Evolutionary conservation across 2,329 filamentous ascomycete genomes (phyloP), one percentile per base, ranked within the genome.

Genomic region (Aspergillus amoenus): DNA sequence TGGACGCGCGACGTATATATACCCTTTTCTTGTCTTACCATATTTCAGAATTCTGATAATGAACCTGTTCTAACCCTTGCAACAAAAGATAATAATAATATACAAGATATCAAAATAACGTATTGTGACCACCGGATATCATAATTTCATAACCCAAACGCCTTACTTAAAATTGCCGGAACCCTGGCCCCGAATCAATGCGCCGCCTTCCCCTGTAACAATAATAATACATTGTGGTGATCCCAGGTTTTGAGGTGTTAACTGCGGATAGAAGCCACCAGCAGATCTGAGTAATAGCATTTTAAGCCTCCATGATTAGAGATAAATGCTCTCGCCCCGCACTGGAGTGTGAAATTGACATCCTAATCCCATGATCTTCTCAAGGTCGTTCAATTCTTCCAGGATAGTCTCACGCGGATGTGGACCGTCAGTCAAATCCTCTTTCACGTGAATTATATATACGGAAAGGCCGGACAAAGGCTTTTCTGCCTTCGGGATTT

Each of bases 361-460:
- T 0, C 93, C 93, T 47, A 96, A 73, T 45, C 82, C 81, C 8
- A 78, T 82, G 12, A 84, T 83, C 52, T 79, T 75, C 59, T 93
- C 90, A 58, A 90, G 81, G 24, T 85, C 84, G 17, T 76, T 70
- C 49, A 97, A 74, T 71, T 97, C 85, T 58, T 79, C 69, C 21
- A 94, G 66, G 37, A 97, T 96, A 2, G 76, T 81, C 3, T 90
- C 85, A 37, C 79, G 83, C 2, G 82, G 85, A 47, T 77, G 72
- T 24, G 84, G 84, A 0, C 86, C 90, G 69, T 96, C 92, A 8
- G 81, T 79, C 55, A 97, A 77, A 21, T 84, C 88, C 63, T 97
- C 93, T 72, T 99, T 99, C 68, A 97, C 84, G 70, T 99, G 94
- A 39, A 97, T 97, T 55, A 97, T 85, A 49, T 97, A 87, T 1